Evolutionary conservation across 176 grass and related monocot genomes (phyloP).

Genomic region (Eremochloa ophiuroides): DNA sequence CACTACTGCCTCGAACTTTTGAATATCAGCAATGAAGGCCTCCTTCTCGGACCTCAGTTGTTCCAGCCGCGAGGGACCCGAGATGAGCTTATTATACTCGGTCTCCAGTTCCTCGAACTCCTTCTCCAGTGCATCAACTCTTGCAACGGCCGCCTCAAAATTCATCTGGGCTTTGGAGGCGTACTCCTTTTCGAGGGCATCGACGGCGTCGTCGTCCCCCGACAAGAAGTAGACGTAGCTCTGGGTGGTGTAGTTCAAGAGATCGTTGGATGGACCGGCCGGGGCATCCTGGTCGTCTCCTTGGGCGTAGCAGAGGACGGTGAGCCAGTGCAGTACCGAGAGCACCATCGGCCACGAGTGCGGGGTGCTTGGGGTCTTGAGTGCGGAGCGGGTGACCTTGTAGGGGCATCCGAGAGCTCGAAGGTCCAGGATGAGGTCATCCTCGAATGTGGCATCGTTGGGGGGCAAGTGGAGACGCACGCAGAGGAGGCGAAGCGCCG

Average conservation of each 20-base stretch:
- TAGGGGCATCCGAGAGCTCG: conserved; percentile 36
- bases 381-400: conserved; percentile 66
- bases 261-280: conserved; percentile 17
- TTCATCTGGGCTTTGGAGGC: conserved; percentile 38
- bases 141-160: not conserved
- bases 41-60: conserved; percentile 37
- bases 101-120: conserved; percentile 40
- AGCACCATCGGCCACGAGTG: conserved; percentile 76
- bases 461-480: conserved; percentile 5
- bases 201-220: conserved; percentile 42
- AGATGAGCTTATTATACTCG: conserved; percentile 28
- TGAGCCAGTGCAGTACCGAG: conserved; percentile 75
- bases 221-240: conserved; percentile 52
- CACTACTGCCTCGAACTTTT: conserved; percentile 71
- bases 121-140: conserved; percentile 41
- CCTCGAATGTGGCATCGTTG: conserved; percentile 33
- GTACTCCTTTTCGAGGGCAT: conserved; percentile 59
- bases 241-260: conserved; percentile 41
- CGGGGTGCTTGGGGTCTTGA: conserved; percentile 68
- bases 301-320: conserved; percentile 33
- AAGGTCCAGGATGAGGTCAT: conserved; percentile 50
- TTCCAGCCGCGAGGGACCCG: conserved; percentile 38
- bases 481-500: conserved; percentile 54
- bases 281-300: not conserved
- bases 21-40: conserved; percentile 38